A percentile compares a stretch with the other conserved stretches of the same genome.
These are phyloP conservation scores for Yarrowia galli DNA, from an alignment of 1,139 yeast species.

Conservation along the genomic window DNA sequence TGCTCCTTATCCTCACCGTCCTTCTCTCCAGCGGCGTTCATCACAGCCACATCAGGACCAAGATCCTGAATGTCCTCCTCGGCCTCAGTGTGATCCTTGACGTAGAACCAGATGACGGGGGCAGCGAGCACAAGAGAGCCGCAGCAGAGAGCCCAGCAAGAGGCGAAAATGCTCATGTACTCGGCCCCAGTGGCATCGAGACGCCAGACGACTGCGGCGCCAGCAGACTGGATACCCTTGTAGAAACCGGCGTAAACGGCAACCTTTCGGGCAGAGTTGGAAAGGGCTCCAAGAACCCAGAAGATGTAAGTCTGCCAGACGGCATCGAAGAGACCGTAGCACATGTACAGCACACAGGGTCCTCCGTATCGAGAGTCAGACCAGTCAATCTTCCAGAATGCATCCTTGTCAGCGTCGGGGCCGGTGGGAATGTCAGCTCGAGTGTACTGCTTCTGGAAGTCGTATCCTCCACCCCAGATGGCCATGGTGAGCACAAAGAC, in stretches of 20 bases:
- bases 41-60: constrained; percentile 21
- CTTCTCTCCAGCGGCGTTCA: not conserved
- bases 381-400: constrained; percentile 53
- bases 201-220: constrained; percentile 69
- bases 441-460: constrained; percentile 58
- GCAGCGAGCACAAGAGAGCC: constrained; percentile 58
- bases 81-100: constrained; percentile 57
- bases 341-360: constrained; percentile 66
- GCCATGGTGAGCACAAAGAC: constrained; percentile 57
- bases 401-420: constrained; percentile 10
- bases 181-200: constrained; percentile 58
- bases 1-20: constrained; percentile 13
- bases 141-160: constrained; percentile 64
- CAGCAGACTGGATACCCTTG: constrained; percentile 70
- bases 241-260: constrained; percentile 69
- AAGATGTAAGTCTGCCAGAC: constrained; percentile 63
- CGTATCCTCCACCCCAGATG: constrained; percentile 70
- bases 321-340: constrained; percentile 66
- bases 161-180: constrained; percentile 58
- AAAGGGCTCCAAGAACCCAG: constrained; percentile 65
- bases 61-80: constrained; percentile 50
- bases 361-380: constrained; percentile 58
- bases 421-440: constrained; percentile 52
- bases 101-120: constrained; percentile 55
- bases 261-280: constrained; percentile 63